A percentile compares a stretch with the other conserved stretches of the same genome.
Evolutionary conservation across 1,139 yeast species (phyloP).

Genomic region (Yamadazyma buinensis): DNA sequence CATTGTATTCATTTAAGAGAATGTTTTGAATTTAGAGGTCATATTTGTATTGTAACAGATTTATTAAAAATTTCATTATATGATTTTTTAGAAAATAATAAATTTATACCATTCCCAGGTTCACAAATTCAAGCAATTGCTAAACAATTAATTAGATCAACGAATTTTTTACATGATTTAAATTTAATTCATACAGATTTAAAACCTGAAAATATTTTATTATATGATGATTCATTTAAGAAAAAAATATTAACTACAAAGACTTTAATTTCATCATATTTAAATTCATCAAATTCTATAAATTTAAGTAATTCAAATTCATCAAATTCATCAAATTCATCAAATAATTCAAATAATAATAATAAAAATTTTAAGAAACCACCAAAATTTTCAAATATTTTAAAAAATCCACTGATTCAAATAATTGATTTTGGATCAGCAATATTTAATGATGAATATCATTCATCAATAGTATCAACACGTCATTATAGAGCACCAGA

Average conservation of each 20-base stretch:
- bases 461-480: slow-evolving; percentile 86
- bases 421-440: slow-evolving; percentile 97
- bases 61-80: slow-evolving; percentile 78
- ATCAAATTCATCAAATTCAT: too few species aligned
- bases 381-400: slow-evolving; percentile 46
- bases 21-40: slow-evolving; percentile 90
- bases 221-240: slow-evolving; percentile 55
- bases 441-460: slow-evolving; percentile 90
- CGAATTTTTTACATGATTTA: slow-evolving; percentile 84
- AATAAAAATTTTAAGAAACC: slow-evolving; percentile 18
- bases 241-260: slow-evolving; percentile 32
- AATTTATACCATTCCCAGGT: slow-evolving; percentile 73
- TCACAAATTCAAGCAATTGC: slow-evolving; percentile 86
- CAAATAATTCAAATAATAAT: too few species aligned
- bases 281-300: slow-evolving; percentile 18
- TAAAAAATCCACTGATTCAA: slow-evolving; percentile 77
- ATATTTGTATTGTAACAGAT: slow-evolving; percentile 91
- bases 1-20: slow-evolving; percentile 80
- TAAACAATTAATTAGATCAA: slow-evolving; percentile 79
- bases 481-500: slow-evolving; percentile 98
- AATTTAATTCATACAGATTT: slow-evolving; percentile 91
- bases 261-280: slow-evolving; percentile 32
- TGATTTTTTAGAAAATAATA: slow-evolving; percentile 81
- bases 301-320: slow-evolving; percentile 7
- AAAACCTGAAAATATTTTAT: slow-evolving; percentile 88